Percentiles rank a stretch among this genome's conserved stretches.
phyloP scores from a whole-genome alignment of 345 rosid species.

The Moricandia moricandioides region DNA sequence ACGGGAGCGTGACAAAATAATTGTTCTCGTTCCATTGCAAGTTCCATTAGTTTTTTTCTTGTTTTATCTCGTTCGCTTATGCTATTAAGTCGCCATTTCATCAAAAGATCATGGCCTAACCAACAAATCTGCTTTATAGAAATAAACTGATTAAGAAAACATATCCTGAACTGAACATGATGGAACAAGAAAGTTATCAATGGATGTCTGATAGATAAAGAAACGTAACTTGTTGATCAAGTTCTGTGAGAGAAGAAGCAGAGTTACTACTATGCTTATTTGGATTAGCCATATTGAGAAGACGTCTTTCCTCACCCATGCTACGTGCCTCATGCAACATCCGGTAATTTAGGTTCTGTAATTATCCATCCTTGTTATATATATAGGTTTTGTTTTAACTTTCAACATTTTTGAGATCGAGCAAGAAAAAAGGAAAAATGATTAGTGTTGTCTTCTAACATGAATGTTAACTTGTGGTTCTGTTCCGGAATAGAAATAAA shows the following conservation, averaged over 20 bases:
- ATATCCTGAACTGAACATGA: neutral
- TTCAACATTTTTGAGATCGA: neutral
- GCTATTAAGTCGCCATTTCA: neutral
- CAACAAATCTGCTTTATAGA: neutral
- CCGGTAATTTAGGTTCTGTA: neutral
- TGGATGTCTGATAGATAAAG: neutral
- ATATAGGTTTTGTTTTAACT: neutral
- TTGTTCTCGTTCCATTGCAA: neutral
- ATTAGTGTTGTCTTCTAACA: neutral
- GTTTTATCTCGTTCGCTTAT: neutral
- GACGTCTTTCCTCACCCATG: neutral
- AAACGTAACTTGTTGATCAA: neutral
- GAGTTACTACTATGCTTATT: neutral
- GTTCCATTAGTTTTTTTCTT: neutral
- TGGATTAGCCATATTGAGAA: neutral
- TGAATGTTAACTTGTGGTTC: neutral
- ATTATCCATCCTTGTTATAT: neutral
- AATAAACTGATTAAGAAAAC: neutral
- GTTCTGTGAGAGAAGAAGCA: neutral
- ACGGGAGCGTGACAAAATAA: neutral
- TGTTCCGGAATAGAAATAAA: neutral
- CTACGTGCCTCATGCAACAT: slow-evolving; percentile 1
- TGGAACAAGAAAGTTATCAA: neutral
- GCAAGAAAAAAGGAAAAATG: neutral
- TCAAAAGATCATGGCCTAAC: neutral